Evolutionary conservation across 176 grass and related monocot species (phyloP).

Genomic region (Carex pumila): DNA sequence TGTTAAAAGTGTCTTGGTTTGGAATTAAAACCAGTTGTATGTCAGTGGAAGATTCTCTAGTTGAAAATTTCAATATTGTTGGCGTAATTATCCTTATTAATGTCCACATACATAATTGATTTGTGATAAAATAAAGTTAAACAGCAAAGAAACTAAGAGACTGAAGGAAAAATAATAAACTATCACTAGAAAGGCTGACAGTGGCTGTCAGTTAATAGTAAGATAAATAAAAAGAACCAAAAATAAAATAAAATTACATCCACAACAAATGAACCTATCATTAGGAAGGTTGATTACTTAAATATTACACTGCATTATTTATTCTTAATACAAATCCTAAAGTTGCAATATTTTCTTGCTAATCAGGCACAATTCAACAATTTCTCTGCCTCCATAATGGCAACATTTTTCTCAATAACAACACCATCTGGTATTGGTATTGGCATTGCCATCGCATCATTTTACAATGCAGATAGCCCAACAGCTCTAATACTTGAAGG

Average conservation of each 20-base stretch:
- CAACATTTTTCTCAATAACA: conserved; percentile 64
- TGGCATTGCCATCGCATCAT: conserved; percentile 33
- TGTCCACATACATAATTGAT: not conserved
- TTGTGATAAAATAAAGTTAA: not conserved
- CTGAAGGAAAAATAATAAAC: not conserved
- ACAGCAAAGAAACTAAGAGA: not conserved
- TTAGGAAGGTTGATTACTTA: not conserved
- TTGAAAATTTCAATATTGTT: not conserved
- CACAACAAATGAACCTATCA: no score
- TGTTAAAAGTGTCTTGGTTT: not conserved
- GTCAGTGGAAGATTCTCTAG: not conserved
- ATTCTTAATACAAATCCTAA: not conserved
- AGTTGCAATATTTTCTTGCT: not conserved
- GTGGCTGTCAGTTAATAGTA: no score
- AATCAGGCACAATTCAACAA: conserved; percentile 58
- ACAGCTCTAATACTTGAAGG: conserved; percentile 56
- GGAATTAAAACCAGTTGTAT: not conserved
- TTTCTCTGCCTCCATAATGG: conserved; percentile 43
- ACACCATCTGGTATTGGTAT: conserved; percentile 50
- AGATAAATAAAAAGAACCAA: no score
- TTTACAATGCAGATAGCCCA: conserved; percentile 63
- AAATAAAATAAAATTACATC: no score
- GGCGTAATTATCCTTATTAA: not conserved
- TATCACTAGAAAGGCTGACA: no score
- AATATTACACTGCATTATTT: not conserved